A percentile compares a stretch with the other conserved stretches of the same genome.
phyloP scores from a whole-genome alignment of 345 rosid species.

The Cardiospermum halicacabum region DNA sequence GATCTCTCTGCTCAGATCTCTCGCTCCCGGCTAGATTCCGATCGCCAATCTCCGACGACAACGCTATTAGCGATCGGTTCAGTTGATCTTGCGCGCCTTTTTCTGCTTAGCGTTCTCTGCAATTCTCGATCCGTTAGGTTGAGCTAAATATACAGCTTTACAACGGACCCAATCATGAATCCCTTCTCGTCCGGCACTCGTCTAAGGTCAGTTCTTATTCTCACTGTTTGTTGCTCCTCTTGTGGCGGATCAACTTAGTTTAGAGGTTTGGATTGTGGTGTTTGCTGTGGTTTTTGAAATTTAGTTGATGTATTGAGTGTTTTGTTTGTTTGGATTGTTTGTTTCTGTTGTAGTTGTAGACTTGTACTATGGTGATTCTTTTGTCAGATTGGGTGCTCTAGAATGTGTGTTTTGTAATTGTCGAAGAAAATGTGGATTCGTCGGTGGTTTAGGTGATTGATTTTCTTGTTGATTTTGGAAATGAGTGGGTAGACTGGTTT shows the following conservation, averaged over 20 bases:
- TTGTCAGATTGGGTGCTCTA: not conserved
- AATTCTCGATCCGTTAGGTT: conserved; percentile 35
- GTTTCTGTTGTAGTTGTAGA: not conserved
- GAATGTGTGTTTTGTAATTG: not conserved
- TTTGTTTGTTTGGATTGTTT: conserved; percentile 5
- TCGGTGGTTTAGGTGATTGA: not conserved
- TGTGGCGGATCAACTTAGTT: conserved; percentile 11
- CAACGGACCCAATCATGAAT: conserved; percentile 75
- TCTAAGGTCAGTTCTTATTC: conserved; percentile 54
- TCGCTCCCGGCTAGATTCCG: conserved; percentile 21
- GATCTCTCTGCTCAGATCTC: conserved; percentile 25
- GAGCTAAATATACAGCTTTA: conserved; percentile 15
- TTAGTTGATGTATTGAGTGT: not conserved
- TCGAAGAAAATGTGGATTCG: not conserved
- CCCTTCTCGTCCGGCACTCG: conserved; percentile 98
- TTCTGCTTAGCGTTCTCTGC: conserved; percentile 9
- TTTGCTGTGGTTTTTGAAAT: conserved; percentile 7
- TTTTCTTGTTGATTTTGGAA: conserved; percentile 3
- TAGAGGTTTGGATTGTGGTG: not conserved
- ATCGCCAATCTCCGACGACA: conserved; percentile 28
- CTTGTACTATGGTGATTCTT: not conserved
- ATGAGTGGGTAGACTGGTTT: not conserved
- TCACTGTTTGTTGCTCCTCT: conserved; percentile 5
- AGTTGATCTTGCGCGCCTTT: conserved; percentile 11
- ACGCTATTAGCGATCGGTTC: not conserved